Conservation (phyloP, 2,329 filamentous ascomycete species). For the Blastomyces gilchristii region DNA sequence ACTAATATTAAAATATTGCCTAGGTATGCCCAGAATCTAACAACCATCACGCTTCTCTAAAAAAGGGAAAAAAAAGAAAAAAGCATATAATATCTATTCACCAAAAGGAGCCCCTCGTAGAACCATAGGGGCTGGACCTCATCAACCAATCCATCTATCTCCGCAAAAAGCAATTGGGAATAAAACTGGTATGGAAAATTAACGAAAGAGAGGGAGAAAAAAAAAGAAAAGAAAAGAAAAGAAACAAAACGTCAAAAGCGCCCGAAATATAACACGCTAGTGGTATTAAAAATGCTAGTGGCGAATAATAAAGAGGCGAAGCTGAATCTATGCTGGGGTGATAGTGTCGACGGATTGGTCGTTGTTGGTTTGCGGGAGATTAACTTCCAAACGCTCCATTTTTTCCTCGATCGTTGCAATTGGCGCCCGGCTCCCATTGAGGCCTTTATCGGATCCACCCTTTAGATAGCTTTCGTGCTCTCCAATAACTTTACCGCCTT, state of each 20-base stretch:
- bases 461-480: conserved; percentile 82
- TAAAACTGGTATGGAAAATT: neutral
- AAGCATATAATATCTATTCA: neutral
- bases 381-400: conserved; percentile 14
- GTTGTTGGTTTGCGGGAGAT: conserved; percentile 7
- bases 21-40: neutral
- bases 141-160: neutral
- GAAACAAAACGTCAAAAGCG: neutral
- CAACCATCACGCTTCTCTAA: neutral
- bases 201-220: neutral
- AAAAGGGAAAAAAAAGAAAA: neutral
- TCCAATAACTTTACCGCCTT: conserved; percentile 68
- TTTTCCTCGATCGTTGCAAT: conserved; percentile 15
- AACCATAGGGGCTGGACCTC: neutral
- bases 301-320: conserved; percentile 3
- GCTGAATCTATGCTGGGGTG: neutral
- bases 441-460: conserved; percentile 46
- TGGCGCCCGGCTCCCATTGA: conserved; percentile 24
- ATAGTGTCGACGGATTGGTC: neutral
- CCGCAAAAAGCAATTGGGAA: neutral
- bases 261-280: neutral
- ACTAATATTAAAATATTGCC: neutral
- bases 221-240: too few relatives aligned
- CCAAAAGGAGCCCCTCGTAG: neutral
- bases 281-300: conserved; percentile 1